A percentile compares a stretch with the other conserved stretches of the same genome.
Conservation (phyloP, 768 basidiomycete species). For the Hydnomerulius pinastri region DNA sequence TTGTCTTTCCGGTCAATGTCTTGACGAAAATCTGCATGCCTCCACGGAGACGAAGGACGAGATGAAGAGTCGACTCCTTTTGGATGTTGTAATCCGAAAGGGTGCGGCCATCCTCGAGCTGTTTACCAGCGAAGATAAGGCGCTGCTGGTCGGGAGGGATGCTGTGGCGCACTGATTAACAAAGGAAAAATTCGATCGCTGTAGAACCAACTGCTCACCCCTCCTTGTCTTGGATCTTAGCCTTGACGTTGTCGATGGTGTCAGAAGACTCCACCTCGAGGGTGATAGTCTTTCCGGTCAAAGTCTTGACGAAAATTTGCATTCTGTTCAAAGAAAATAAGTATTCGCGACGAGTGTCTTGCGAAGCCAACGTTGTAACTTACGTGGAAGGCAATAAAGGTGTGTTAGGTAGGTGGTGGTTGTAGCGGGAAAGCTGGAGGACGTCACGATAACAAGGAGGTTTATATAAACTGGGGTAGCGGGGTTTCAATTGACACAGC, state of each 20-base stretch:
- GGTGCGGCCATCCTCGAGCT: slow-evolving; percentile 95
- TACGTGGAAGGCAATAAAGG: not conserved
- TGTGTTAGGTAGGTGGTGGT: slow-evolving; percentile 4
- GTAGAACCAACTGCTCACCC: slow-evolving; percentile 62
- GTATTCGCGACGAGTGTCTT: not conserved
- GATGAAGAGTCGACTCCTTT: slow-evolving; percentile 94
- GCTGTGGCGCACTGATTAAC: too few relatives aligned
- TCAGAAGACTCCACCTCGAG: slow-evolving; percentile 83
- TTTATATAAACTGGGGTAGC: not conserved
- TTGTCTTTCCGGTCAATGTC: slow-evolving; percentile 88
- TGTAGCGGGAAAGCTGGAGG: not conserved
- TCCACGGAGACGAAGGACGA: slow-evolving; percentile 88
- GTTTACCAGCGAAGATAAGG: slow-evolving; percentile 95
- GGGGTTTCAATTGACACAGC: slow-evolving; percentile 1
- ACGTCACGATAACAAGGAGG: not conserved
- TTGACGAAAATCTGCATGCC: slow-evolving; percentile 89
- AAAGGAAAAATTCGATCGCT: too few relatives aligned
- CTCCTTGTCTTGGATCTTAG: slow-evolving; percentile 91
- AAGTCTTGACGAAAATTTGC: slow-evolving; percentile 84
- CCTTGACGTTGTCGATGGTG: too few relatives aligned
- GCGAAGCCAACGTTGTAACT: not conserved
- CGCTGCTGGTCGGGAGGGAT: slow-evolving; percentile 80
- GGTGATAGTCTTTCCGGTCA: slow-evolving; percentile 91
- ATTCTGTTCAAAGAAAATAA: slow-evolving; percentile 9
- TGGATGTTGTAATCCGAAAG: slow-evolving; percentile 93